Conservation (phyloP, 75 land plant genomes). For the Pinus taeda region DNA sequence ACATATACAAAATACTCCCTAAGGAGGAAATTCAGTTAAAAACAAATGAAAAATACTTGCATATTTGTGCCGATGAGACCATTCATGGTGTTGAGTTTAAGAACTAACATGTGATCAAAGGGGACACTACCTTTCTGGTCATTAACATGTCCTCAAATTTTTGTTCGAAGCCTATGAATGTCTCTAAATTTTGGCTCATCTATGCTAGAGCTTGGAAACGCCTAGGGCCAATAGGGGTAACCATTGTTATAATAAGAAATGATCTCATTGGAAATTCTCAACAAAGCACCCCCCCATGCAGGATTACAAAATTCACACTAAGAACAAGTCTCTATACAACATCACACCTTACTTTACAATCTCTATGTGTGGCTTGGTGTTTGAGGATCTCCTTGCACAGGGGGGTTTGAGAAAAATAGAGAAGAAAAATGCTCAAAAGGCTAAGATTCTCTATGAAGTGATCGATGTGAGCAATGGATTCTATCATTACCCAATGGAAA, state of each 20-base stretch:
- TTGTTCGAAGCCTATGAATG: slow-evolving; percentile 98
- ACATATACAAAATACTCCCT: slow-evolving; percentile 65
- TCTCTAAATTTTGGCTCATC: slow-evolving; percentile 74
- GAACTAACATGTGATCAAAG: slow-evolving; percentile 53
- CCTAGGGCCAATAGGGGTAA: slow-evolving; percentile 91
- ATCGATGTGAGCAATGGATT: slow-evolving; percentile 85
- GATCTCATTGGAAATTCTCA: slow-evolving; percentile 82
- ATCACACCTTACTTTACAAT: slow-evolving; percentile 65
- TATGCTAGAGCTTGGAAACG: slow-evolving; percentile 98
- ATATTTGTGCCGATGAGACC: slow-evolving; percentile 95
- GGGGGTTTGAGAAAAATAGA: slow-evolving; percentile 79
- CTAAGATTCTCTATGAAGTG: slow-evolving; percentile 68
- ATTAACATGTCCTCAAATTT: slow-evolving; percentile 98
- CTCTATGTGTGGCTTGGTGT: slow-evolving; percentile 92
- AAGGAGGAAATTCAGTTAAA: slow-evolving; percentile 44
- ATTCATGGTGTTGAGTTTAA: slow-evolving; percentile 98
- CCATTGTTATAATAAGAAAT: slow-evolving; percentile 77
- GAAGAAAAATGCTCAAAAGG: slow-evolving; percentile 86
- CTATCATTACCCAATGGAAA: slow-evolving; percentile 88
- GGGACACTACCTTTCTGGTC: slow-evolving; percentile 41
- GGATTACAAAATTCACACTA: slow-evolving; percentile 92
- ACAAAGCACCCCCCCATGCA: slow-evolving; percentile 83
- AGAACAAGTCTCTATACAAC: slow-evolving; percentile 42
- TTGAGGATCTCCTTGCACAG: slow-evolving; percentile 76
- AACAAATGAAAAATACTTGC: slow-evolving; percentile 73